Evolutionary conservation across 225 moss, liverwort and hornwort genomes (phyloP).

Genomic region (Asterella californica): DNA sequence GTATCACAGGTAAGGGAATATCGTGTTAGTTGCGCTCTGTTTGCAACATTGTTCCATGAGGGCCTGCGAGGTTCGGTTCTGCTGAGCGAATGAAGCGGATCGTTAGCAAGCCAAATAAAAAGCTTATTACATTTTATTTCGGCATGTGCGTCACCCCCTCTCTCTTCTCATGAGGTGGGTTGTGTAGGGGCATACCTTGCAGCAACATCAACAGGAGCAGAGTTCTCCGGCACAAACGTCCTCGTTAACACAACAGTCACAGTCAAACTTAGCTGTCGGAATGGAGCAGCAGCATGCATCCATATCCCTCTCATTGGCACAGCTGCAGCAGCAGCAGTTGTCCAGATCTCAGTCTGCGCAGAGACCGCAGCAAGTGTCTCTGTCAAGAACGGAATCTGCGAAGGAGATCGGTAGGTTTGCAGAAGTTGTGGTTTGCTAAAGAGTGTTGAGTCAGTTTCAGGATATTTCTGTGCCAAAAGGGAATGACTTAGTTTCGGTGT

Average conservation of each 20-base stretch:
- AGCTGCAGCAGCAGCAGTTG: slow-evolving; percentile 48
- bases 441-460: background rate
- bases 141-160: background rate
- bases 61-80: background rate
- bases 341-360: slow-evolving; percentile 41
- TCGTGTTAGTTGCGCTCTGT: background rate
- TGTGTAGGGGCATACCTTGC: slow-evolving; percentile 29
- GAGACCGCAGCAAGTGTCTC: slow-evolving; percentile 16
- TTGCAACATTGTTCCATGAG: background rate
- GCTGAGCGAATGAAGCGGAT: background rate
- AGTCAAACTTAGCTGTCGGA: slow-evolving; percentile 17
- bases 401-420: slow-evolving; percentile 10
- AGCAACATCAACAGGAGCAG: slow-evolving; percentile 34
- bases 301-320: slow-evolving; percentile 37
- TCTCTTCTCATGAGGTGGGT: background rate
- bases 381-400: slow-evolving; percentile 14
- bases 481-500: background rate
- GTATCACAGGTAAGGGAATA: slow-evolving; percentile 1
- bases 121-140: background rate
- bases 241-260: slow-evolving; percentile 19
- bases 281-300: background rate
- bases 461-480: background rate
- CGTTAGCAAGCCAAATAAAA: background rate
- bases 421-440: background rate
- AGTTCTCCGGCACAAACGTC: slow-evolving; percentile 10